phyloP scores from a whole-genome alignment of 2,329 filamentous ascomycete species.

The Trichophyton benhamiae region DNA sequence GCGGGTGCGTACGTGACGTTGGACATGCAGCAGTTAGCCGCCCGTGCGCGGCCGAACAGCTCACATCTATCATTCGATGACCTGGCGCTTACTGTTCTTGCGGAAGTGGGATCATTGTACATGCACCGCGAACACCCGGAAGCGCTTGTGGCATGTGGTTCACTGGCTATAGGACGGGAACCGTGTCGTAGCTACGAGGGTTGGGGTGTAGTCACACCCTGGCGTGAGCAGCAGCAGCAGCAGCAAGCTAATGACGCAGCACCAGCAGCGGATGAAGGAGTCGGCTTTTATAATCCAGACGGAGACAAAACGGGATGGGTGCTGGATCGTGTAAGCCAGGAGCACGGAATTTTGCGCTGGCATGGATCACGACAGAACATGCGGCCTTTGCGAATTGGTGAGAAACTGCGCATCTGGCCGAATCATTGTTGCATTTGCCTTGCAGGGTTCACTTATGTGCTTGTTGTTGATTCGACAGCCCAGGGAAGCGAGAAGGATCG shows the following conservation, averaged over 20 bases:
- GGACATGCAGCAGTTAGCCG: slow-evolving; percentile 66
- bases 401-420: slow-evolving; percentile 60
- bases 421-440: slow-evolving; percentile 70
- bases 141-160: slow-evolving; percentile 55
- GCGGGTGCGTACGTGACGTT: slow-evolving; percentile 63
- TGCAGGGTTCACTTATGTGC: slow-evolving; percentile 57
- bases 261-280: neutral
- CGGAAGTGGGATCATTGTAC: slow-evolving; percentile 58
- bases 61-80: slow-evolving; percentile 29
- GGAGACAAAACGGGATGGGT: slow-evolving; percentile 43
- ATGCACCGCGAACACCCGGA: slow-evolving; percentile 41
- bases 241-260: slow-evolving; percentile 6
- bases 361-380: slow-evolving; percentile 34
- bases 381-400: slow-evolving; percentile 44
- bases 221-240: slow-evolving; percentile 30
- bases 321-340: slow-evolving; percentile 58
- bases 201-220: slow-evolving; percentile 56
- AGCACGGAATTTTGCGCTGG: slow-evolving; percentile 62
- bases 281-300: slow-evolving; percentile 17
- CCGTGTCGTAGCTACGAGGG: slow-evolving; percentile 57
- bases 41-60: slow-evolving; percentile 42
- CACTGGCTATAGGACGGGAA: slow-evolving; percentile 57
- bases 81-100: slow-evolving; percentile 55
- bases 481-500: slow-evolving; percentile 13
- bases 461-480: slow-evolving; percentile 53